Evolutionary conservation across 2,329 filamentous ascomycete species (phyloP).

Genomic region (Clarireedia hainanense): DNA sequence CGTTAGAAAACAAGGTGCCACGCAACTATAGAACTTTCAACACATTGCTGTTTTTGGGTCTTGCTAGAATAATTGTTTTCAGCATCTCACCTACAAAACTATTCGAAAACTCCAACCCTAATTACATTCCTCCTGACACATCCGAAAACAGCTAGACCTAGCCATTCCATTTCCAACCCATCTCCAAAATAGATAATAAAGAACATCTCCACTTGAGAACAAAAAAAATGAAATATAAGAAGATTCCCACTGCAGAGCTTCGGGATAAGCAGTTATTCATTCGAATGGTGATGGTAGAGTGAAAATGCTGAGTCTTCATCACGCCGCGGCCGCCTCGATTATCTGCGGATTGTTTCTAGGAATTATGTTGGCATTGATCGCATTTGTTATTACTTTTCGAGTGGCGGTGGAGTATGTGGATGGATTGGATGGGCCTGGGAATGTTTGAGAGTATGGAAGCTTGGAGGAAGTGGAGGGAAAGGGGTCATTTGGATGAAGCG

Average conservation of each 20-base stretch:
- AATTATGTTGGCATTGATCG: not conserved
- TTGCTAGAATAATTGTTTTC: not conserved
- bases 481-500: no score
- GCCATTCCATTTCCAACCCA: no score
- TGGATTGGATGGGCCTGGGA: not conserved
- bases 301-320: slow-evolving; percentile 4
- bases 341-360: slow-evolving; percentile 5
- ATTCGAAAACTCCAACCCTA: not conserved
- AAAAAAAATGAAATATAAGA: not conserved
- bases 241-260: not conserved
- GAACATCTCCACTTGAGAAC: no score
- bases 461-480: not conserved
- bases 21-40: not conserved
- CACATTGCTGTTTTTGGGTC: not conserved
- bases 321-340: not conserved
- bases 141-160: no score
- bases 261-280: no score
- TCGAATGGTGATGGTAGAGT: not conserved
- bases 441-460: not conserved
- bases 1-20: no score
- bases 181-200: no score
- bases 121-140: not conserved
- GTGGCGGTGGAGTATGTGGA: slow-evolving; percentile 1
- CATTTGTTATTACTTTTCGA: slow-evolving; percentile 3
- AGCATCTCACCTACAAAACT: not conserved